These are phyloP conservation scores for Huntiella omanensis DNA, from an alignment of 2,329 filamentous ascomycete genomes.

Conservation along the genomic window DNA sequence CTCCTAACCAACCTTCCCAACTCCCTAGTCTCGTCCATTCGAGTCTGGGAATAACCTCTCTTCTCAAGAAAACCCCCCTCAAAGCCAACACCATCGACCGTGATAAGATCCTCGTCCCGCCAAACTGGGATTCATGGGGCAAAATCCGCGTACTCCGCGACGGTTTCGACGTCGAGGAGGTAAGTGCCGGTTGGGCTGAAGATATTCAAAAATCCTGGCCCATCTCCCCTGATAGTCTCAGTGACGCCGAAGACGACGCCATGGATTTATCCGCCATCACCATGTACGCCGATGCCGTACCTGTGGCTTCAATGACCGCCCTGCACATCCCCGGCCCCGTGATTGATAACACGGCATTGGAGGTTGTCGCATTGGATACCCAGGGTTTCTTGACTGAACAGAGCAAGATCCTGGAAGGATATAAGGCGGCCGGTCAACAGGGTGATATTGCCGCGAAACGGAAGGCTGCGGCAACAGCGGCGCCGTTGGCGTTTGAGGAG, in stretches of 20 bases:
- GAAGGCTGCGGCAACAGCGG: constrained; percentile 26
- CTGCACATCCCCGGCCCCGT: constrained; percentile 32
- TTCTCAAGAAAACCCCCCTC: constrained; percentile 58
- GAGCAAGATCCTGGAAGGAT: constrained; percentile 49
- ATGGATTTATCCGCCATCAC: constrained; percentile 8
- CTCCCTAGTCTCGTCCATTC: constrained; percentile 68
- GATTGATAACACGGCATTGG: constrained; percentile 5
- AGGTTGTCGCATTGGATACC: constrained; percentile 30
- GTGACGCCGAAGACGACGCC: constrained; percentile 10
- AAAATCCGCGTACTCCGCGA: constrained; percentile 88
- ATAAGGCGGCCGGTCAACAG: constrained; percentile 2
- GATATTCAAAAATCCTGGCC: constrained; percentile 49
- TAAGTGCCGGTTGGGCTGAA: constrained; percentile 70
- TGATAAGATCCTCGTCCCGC: constrained; percentile 83
- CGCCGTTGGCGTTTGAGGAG: constrained; percentile 18
- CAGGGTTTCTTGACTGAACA: constrained; percentile 64
- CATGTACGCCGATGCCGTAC: constrained; percentile 58
- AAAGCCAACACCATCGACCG: constrained; percentile 86
- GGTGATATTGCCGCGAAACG: constrained; percentile 17
- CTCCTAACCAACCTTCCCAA: constrained; percentile 55
- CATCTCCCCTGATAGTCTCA: constrained; percentile 14
- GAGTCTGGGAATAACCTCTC: constrained; percentile 67
- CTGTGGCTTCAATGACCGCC: constrained; percentile 49
- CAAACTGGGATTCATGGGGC: constrained; percentile 97
- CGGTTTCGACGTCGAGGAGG: constrained; percentile 74